Percentiles rank a stretch among this genome's conserved stretches.
Conservation (phyloP, 768 basidiomycete genomes). For the Tulasnella sp. region DNA sequence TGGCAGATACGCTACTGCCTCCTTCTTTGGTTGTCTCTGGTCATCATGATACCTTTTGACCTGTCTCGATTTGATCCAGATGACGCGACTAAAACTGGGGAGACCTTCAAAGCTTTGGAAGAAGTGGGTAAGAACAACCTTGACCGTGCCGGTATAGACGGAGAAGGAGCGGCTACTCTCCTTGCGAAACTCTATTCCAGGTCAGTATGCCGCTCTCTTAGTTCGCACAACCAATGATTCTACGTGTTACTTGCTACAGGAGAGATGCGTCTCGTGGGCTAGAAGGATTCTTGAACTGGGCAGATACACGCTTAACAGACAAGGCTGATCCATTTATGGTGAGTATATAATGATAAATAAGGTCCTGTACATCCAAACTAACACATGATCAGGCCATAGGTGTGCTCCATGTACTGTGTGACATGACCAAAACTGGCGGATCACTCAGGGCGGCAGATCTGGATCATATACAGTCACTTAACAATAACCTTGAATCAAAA, state of each 20-base stretch:
- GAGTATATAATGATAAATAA: constrained; percentile 20
- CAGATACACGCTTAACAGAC: constrained; percentile 29
- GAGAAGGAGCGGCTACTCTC: constrained; percentile 70
- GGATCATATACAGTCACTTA: constrained; percentile 34
- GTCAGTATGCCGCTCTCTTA: constrained; percentile 30
- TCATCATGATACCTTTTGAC: constrained; percentile 89
- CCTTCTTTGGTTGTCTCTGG: constrained; percentile 86
- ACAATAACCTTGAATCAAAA: constrained; percentile 32
- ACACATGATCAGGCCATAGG: constrained; percentile 45
- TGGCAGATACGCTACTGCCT: constrained; percentile 80
- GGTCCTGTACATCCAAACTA: constrained; percentile 2
- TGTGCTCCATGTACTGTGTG: constrained; percentile 52
- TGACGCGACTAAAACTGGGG: constrained; percentile 30
- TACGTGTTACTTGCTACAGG: constrained; percentile 26
- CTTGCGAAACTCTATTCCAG: constrained; percentile 71
- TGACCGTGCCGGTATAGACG: constrained; percentile 62
- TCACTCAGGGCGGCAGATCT: constrained; percentile 38
- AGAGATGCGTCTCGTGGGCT: constrained; percentile 45
- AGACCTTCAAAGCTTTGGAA: constrained; percentile 48
- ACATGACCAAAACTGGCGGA: constrained; percentile 50
- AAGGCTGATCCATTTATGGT: constrained; percentile 42
- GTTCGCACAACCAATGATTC: not conserved
- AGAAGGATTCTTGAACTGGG: constrained; percentile 40
- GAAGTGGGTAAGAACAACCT: constrained; percentile 44
- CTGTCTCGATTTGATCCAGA: constrained; percentile 68